Percentiles rank a stretch among this genome's conserved stretches.
phyloP scores from a whole-genome alignment of 208 protist species.

The Naegleria fowleri region DNA sequence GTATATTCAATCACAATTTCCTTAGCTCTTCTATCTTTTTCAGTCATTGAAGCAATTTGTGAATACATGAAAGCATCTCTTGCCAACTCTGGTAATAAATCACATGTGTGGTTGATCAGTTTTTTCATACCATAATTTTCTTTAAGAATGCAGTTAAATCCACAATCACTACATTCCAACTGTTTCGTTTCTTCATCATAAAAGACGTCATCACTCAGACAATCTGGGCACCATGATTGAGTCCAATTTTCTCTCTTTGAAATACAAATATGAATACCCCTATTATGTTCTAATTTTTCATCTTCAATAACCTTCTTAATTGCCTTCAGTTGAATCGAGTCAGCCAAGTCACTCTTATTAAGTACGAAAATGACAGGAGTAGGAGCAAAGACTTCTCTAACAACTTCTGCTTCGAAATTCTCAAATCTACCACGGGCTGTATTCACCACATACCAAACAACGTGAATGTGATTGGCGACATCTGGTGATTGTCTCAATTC shows the following conservation, averaged over 20 bases:
- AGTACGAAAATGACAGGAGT: constrained; percentile 27
- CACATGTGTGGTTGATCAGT: constrained; percentile 23
- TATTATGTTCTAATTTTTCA: constrained; percentile 17
- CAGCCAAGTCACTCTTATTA: constrained; percentile 23
- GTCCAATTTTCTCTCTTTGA: constrained; percentile 22
- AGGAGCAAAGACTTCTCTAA: constrained; percentile 8
- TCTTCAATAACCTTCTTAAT: constrained; percentile 12
- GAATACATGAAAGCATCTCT: constrained; percentile 30
- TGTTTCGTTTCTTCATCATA: constrained; percentile 29
- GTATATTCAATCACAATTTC: constrained; percentile 13
- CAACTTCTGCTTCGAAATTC: constrained; percentile 24
- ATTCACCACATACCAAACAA: constrained; percentile 26
- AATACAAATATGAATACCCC: constrained; percentile 26
- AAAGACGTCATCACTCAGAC: constrained; percentile 20
- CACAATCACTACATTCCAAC: constrained; percentile 22
- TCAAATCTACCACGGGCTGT: constrained; percentile 21
- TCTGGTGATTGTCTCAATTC: constrained; percentile 19
- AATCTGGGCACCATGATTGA: constrained; percentile 26
- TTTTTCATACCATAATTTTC: constrained; percentile 26
- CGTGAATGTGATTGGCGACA: constrained; percentile 21
- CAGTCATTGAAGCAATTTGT: constrained; percentile 17
- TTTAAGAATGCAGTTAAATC: not conserved
- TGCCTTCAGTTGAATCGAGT: constrained; percentile 5
- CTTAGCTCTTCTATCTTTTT: constrained; percentile 23
- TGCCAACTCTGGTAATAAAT: constrained; percentile 25